These are phyloP conservation scores for Amauroascus verrucosus DNA, from an alignment of 2,329 filamentous ascomycete species.

Conservation along the genomic window DNA sequence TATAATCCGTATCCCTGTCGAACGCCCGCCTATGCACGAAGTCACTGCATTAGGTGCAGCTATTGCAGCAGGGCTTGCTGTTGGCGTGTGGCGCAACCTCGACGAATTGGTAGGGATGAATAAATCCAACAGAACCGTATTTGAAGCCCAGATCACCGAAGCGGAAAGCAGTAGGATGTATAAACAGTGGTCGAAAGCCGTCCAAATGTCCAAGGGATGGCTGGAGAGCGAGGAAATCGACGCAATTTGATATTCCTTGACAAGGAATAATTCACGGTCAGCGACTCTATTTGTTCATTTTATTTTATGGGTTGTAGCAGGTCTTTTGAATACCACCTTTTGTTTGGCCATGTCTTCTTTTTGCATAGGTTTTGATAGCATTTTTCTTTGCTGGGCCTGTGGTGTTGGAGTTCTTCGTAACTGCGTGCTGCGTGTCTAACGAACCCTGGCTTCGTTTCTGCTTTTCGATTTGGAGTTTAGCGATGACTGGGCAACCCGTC, in stretches of 20 bases:
- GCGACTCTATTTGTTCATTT: conserved; percentile 4
- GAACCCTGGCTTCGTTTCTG: neutral
- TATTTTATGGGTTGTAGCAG: conserved; percentile 6
- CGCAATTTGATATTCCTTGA: conserved; percentile 15
- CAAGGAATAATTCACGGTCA: conserved; percentile 2
- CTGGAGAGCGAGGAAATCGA: conserved; percentile 24
- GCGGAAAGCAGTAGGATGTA: conserved; percentile 55
- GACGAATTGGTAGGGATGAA: conserved; percentile 64
- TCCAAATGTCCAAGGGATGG: conserved; percentile 71
- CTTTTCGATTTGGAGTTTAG: neutral
- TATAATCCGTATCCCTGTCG: conserved; percentile 70
- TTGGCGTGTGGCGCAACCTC: conserved; percentile 66
- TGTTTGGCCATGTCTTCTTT: neutral
- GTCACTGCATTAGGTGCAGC: conserved; percentile 81
- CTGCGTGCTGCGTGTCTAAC: conserved; percentile 1
- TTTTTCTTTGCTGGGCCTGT: neutral
- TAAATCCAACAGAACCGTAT: conserved; percentile 54
- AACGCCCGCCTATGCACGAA: conserved; percentile 79
- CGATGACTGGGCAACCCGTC: neutral
- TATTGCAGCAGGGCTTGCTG: conserved; percentile 78
- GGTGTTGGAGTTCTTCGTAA: neutral
- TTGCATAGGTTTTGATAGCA: conserved; percentile 4
- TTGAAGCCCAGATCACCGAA: conserved; percentile 54
- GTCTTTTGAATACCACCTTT: conserved; percentile 7
- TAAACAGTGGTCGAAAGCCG: conserved; percentile 62